A percentile compares a stretch with the other conserved stretches of the same genome.
Evolutionary conservation across 768 basidiomycete genomes (phyloP).

Genomic region (Mycena latifolia): DNA sequence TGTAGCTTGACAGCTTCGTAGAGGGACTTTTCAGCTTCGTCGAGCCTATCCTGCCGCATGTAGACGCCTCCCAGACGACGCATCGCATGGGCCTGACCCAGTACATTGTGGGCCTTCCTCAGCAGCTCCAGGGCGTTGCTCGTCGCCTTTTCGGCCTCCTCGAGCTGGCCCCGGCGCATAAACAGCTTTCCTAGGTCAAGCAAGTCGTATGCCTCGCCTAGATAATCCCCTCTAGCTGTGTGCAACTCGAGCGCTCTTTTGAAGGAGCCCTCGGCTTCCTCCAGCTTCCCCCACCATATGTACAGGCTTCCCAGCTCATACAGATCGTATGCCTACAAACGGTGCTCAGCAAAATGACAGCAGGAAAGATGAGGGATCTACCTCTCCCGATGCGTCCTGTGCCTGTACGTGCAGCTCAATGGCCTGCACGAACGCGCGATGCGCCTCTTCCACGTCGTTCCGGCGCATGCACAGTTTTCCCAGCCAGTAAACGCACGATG

Average conservation of each 20-base stretch:
- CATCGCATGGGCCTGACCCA: constrained; percentile 32
- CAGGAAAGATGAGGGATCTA: neutral
- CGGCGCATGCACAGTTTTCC: constrained; percentile 34
- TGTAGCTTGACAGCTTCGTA: constrained; percentile 35
- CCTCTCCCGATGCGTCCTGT: constrained; percentile 29
- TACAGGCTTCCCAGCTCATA: constrained; percentile 34
- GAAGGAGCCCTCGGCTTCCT: constrained; percentile 28
- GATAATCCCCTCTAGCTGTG: constrained; percentile 8
- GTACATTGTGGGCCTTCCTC: constrained; percentile 15
- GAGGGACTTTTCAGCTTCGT: constrained; percentile 35
- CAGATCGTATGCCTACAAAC: constrained; percentile 27
- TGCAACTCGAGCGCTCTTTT: constrained; percentile 31
- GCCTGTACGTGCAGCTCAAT: constrained; percentile 25
- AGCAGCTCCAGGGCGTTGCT: constrained; percentile 25
- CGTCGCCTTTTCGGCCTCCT: constrained; percentile 25
- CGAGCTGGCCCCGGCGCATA: constrained; percentile 30
- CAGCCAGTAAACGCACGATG: constrained; percentile 35
- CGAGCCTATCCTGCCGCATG: constrained; percentile 33
- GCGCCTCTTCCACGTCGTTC: constrained; percentile 30
- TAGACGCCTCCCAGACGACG: constrained; percentile 33
- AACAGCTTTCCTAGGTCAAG: constrained; percentile 35
- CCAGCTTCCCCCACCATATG: constrained; percentile 32
- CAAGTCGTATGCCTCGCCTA: constrained; percentile 27
- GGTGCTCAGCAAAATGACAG: neutral
- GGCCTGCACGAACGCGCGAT: constrained; percentile 27